Conservation (phyloP, 768 basidiomycete genomes). For the Pluteus cervinus region DNA sequence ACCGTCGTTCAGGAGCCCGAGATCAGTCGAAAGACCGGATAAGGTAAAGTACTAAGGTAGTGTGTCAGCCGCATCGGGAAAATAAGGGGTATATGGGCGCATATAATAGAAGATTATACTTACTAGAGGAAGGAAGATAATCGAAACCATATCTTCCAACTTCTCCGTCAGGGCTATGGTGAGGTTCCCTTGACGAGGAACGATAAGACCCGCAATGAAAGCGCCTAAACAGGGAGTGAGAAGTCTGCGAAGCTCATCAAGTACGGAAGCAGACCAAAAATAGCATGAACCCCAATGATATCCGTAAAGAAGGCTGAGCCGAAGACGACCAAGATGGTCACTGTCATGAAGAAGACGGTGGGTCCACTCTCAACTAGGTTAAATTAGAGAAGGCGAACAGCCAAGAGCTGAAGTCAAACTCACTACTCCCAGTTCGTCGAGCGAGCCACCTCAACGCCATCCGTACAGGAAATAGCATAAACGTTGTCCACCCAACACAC, state of each 20-base stretch:
- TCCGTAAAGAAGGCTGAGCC: constrained; percentile 91
- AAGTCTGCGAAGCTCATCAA: background rate
- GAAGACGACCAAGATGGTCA: constrained; percentile 75
- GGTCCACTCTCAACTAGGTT: constrained; percentile 64
- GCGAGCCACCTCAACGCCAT: constrained; percentile 66
- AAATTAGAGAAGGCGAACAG: constrained; percentile 2
- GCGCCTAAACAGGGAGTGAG: constrained; percentile 40
- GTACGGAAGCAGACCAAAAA: constrained; percentile 57
- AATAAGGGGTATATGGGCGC: background rate
- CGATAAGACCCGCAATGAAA: constrained; percentile 74
- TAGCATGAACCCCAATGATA: constrained; percentile 85
- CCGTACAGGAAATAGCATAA: constrained; percentile 67
- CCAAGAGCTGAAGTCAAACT: constrained; percentile 13
- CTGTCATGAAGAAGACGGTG: constrained; percentile 84
- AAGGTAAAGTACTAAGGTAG: constrained; percentile 76
- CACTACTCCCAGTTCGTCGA: constrained; percentile 66
- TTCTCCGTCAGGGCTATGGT: constrained; percentile 88
- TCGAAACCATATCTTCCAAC: constrained; percentile 90
- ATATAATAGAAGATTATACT: constrained; percentile 11
- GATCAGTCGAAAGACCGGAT: constrained; percentile 85
- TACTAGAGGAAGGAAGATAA: constrained; percentile 85
- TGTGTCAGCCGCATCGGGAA: constrained; percentile 1
- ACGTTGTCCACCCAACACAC: constrained; percentile 75
- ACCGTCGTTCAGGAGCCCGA: constrained; percentile 80
- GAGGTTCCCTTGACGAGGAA: constrained; percentile 86